Conservation (phyloP, 257 asterid genomes). For the Handroanthus guayacan region DNA sequence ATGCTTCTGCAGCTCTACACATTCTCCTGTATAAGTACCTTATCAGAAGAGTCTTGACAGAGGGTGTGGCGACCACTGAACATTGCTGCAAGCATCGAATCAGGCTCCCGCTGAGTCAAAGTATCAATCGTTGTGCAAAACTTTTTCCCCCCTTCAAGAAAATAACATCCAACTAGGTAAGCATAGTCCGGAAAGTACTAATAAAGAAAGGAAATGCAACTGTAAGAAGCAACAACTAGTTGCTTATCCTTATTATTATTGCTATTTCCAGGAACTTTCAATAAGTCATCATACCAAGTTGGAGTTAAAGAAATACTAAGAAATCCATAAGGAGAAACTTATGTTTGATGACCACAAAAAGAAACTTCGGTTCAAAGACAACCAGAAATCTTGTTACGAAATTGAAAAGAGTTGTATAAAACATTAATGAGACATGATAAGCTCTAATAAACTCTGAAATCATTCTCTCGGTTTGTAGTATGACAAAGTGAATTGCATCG, state of each 20-base stretch:
- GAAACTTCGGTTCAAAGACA: constrained; percentile 6
- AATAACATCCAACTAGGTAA: constrained; percentile 25
- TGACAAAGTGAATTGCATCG: not conserved
- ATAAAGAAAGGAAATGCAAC: not conserved
- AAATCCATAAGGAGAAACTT: constrained; percentile 10
- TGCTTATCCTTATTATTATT: not conserved
- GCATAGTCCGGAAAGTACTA: not conserved
- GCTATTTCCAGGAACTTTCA: constrained; percentile 14
- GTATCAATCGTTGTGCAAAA: constrained; percentile 87
- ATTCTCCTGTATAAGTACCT: constrained; percentile 51
- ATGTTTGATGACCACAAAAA: constrained; percentile 4
- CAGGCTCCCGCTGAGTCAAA: constrained; percentile 85
- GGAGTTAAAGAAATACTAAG: constrained; percentile 21
- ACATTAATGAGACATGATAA: too few species aligned
- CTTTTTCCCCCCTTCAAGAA: constrained; percentile 76
- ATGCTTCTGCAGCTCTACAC: not conserved
- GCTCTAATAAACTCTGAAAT: not conserved
- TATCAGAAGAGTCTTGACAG: constrained; percentile 66
- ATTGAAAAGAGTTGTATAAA: not conserved
- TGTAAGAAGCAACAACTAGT: not conserved
- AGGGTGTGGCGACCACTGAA: constrained; percentile 93
- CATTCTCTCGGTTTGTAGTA: not conserved
- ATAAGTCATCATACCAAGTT: constrained; percentile 18
- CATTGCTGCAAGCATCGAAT: constrained; percentile 97
- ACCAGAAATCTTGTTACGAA: constrained; percentile 21